A percentile compares a stretch with the other conserved stretches of the same genome.
phyloP scores from a whole-genome alignment of 371 early-diverging fungal genomes.

The Quaeritorhiza haematococci region DNA sequence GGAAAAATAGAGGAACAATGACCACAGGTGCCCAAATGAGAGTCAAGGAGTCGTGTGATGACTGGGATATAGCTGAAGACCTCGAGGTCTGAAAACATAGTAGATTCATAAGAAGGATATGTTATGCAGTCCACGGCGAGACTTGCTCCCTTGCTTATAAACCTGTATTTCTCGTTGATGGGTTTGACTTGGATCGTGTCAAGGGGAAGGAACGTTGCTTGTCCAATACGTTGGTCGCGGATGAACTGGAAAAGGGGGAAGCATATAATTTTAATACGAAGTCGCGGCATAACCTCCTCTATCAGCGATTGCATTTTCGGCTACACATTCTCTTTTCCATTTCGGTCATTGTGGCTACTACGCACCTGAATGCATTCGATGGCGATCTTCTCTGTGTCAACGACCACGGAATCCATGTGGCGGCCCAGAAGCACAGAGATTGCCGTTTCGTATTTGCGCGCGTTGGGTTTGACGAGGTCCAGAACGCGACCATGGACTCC shows the following conservation, averaged over 20 bases:
- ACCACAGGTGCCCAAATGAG: neutral
- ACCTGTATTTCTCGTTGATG: slow-evolving; percentile 77
- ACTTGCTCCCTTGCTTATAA: slow-evolving; percentile 67
- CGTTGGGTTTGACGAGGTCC: slow-evolving; percentile 89
- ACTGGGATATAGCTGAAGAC: too few species aligned
- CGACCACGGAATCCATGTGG: slow-evolving; percentile 56
- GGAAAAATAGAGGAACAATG: neutral
- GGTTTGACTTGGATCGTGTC: slow-evolving; percentile 69
- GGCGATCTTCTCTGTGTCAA: slow-evolving; percentile 50
- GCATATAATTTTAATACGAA: slow-evolving; percentile 6
- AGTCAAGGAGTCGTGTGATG: too few species aligned
- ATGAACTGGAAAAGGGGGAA: slow-evolving; percentile 47
- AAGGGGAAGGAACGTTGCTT: slow-evolving; percentile 92
- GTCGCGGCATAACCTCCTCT: neutral
- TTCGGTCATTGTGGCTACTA: neutral
- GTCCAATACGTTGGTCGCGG: slow-evolving; percentile 88
- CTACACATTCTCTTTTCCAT: too few species aligned
- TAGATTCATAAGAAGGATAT: too few species aligned
- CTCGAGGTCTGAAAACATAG: too few species aligned
- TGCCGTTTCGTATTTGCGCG: slow-evolving; percentile 87
- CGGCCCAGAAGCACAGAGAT: slow-evolving; percentile 58
- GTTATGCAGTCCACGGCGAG: slow-evolving; percentile 85
- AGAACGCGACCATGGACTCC: slow-evolving; percentile 89
- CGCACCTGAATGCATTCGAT: slow-evolving; percentile 54
- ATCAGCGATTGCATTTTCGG: too few species aligned